Base-by-base conservation (phyloP, 129 eudicot species). In the Tagetes patula region DNA sequence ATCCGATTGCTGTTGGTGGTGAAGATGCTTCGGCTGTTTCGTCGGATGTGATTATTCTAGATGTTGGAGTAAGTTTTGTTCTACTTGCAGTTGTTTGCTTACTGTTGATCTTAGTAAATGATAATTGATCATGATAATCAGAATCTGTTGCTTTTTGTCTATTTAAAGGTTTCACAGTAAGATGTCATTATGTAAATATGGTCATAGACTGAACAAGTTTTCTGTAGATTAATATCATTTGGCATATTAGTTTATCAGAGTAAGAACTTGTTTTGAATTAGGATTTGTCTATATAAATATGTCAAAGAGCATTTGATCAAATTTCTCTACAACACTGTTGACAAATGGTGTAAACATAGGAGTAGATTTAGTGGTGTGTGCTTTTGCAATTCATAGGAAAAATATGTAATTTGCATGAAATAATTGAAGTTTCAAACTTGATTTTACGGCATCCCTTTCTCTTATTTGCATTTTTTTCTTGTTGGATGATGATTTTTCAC, bases 41-140 rank as follows among this genome's bases (percentile, higher is more conserved):
- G 66, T 72, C 91, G 46, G 99, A 90, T 86, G 99, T 87, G 31
- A 94, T 94, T 1, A 79, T 94, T 77, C 93, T 94, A 59, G 97
- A 94, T 80, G 99, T 94, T 71, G 80, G 85, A 46, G 98, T 94
- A 83, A 79, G 87, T 12, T 68, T 30, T 55, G 4, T 69, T 48
- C 48, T 50, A 8, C 20, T 61, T 0, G 39, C 39, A 32, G 45
- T 56, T 37, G 50, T 45, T 13, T 48, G 54, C 32, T 69, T 34
- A 54, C 39, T 2, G 30, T 39, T 69, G 53, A n/a, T 56, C 13
- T 54, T 55, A 41, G 30, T 53, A 0, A 20, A 36, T 56, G 69
- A 36, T 69, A 7, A 13, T 50, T 60, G 76, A 48, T 76, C 38
- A 77, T 77, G 38, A 75, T 67, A 34, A 55, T 43, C 41, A 14